Conservation (phyloP, 495 filamentous ascomycete genomes). For the Aspergillus coremiiformis region DNA sequence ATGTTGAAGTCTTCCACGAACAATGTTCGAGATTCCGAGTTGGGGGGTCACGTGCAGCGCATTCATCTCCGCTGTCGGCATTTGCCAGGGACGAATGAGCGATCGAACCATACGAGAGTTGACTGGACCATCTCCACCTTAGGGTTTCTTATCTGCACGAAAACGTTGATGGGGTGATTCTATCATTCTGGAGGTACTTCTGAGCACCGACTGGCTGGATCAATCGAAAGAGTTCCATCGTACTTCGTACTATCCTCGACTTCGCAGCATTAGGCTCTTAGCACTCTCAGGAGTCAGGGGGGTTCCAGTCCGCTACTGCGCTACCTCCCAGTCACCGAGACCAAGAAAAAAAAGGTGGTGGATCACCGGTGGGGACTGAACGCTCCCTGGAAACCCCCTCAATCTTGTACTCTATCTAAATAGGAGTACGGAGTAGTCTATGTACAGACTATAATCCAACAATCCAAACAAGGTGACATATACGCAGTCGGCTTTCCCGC, state of each 20-base stretch:
- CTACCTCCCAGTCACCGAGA: neutral
- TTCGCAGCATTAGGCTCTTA: neutral
- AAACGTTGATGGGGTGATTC: neutral
- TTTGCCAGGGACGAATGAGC: neutral
- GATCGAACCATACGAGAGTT: neutral
- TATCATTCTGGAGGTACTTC: neutral
- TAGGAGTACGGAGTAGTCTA: neutral
- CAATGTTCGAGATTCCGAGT: neutral
- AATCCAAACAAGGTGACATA: neutral
- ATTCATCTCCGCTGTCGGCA: neutral
- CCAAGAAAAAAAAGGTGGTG: neutral
- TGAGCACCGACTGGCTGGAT: neutral
- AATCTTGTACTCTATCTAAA: neutral
- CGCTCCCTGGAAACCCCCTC: neutral
- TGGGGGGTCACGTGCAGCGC: slow-evolving; percentile 1
- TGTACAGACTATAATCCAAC: neutral
- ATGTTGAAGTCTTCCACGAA: neutral
- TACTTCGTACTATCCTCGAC: neutral
- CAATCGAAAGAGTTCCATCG: neutral
- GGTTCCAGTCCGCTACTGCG: neutral
- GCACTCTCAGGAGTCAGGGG: neutral
- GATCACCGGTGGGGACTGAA: neutral
- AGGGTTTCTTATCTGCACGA: neutral
- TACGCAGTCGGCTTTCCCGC: neutral
- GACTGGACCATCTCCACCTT: neutral